Percentiles rank a stretch among this genome's conserved stretches.
These are phyloP conservation scores for Parasitella parasitica DNA, from an alignment of 371 early-diverging fungal genomes.

Conservation along the genomic window DNA sequence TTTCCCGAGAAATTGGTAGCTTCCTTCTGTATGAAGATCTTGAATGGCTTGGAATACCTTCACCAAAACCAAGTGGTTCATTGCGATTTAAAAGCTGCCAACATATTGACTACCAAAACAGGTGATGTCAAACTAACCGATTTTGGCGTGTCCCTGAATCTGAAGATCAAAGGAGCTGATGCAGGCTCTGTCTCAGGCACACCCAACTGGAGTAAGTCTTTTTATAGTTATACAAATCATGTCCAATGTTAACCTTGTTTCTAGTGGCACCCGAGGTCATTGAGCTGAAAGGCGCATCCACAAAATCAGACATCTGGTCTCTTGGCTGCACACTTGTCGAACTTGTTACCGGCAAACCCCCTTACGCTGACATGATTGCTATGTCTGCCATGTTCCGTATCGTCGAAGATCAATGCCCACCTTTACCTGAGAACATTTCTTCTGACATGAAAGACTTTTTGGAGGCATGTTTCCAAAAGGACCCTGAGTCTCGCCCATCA, in stretches of 20 bases:
- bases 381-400: constrained; percentile 89
- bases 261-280: constrained; percentile 97
- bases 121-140: constrained; percentile 95
- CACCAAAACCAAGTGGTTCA: constrained; percentile 91
- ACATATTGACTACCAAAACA: constrained; percentile 92
- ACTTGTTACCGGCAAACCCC: constrained; percentile 84
- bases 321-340: constrained; percentile 90
- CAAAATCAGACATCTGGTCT: constrained; percentile 86
- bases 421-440: constrained; percentile 78
- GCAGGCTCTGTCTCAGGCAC: constrained; percentile 68
- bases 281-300: constrained; percentile 76
- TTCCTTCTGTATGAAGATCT: constrained; percentile 87
- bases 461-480: constrained; percentile 78
- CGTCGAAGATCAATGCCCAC: constrained; percentile 83
- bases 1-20: constrained; percentile 92
- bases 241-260: neutral
- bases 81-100: constrained; percentile 97
- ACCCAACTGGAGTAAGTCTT: constrained; percentile 90
- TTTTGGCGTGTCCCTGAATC: constrained; percentile 89
- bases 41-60: constrained; percentile 89
- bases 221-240: neutral
- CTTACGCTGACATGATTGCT: constrained; percentile 75
- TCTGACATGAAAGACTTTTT: constrained; percentile 76
- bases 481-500: constrained; percentile 67
- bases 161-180: constrained; percentile 63